Evolutionary conservation across 495 filamentous ascomycete genomes (phyloP), one percentile per base, ranked within the genome.

Genomic region (Neurospora discreta): DNA sequence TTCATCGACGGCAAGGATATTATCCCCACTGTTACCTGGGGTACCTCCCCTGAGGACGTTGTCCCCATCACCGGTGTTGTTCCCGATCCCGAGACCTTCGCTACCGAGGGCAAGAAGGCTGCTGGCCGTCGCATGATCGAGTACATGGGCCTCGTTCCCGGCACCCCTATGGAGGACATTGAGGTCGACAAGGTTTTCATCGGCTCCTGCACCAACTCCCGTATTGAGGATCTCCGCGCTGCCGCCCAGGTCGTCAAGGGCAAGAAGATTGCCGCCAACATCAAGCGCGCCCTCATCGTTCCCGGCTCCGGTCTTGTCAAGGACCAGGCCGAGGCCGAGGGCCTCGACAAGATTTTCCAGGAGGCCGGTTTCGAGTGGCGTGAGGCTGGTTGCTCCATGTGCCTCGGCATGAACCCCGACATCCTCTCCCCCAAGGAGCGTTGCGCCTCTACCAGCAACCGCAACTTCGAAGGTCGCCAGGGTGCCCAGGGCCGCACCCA

Each of bases 351-450:
- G 84, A 91, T 97, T 75, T 99, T 99, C 80, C 79, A 83, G 23
- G 93, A 97, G 58, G 93, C 95, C 69, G 95, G 95, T 9, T 98
- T 98, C 71, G 95, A 99, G 79, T 98, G 95, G 95, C 88, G 95
- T 72, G 95, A 99, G 86, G 95, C 95, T 72, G 95, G 95, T 60
- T 99, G 95, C 85, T 94, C 91, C 70, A 99, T 99, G 95, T 99
- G 95, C 77, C 87, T 99, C 39, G 95, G 95, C 80, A 99, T 99
- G 95, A 99, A 99, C 85, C 94, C 95, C 0, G 95, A 99, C 81
- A 97, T 99, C 75, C 88, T 98, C n/a, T 89, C 92, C 3, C 95
- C 95, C 60, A 88, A 90, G 78, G 95, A 99, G 84, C 89, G 95
- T 71, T 99, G 95, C 77, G 95, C 95, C 44, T 93, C 90, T 79